A percentile compares a stretch with the other conserved stretches of the same genome.
phyloP scores from a whole-genome alignment of 805 yeast genomes.

The Metschnikowia shivogae region DNA sequence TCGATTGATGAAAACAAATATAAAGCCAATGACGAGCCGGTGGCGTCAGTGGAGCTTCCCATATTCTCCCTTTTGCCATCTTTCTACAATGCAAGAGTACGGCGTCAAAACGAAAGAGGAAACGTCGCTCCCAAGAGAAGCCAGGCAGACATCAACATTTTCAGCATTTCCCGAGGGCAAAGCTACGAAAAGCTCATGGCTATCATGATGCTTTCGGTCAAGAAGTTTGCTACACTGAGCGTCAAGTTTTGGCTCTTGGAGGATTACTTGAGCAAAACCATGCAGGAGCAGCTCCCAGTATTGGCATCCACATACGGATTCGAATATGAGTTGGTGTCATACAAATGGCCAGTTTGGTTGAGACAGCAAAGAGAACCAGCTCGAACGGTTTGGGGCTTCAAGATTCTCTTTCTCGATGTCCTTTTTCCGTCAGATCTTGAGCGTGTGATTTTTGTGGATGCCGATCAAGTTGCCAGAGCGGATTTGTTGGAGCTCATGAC shows the following conservation, averaged over 20 bases:
- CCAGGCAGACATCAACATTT: conserved; percentile 59
- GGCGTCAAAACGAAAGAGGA: conserved; percentile 24
- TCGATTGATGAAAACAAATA: conserved; percentile 43
- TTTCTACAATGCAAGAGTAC: conserved; percentile 43
- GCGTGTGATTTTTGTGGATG: conserved; percentile 80
- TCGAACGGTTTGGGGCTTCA: conserved; percentile 83
- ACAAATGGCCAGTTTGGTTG: conserved; percentile 92
- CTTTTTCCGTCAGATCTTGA: conserved; percentile 75
- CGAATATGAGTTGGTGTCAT: conserved; percentile 72
- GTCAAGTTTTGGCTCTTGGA: conserved; percentile 87
- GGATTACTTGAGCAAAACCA: conserved; percentile 69
- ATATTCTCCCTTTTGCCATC: conserved; percentile 45
- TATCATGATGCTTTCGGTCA: conserved; percentile 79
- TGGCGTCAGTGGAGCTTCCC: conserved; percentile 25
- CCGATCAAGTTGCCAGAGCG: conserved; percentile 76
- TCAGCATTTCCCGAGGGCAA: conserved; percentile 80
- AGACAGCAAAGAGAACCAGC: conserved; percentile 73
- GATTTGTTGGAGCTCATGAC: conserved; percentile 68
- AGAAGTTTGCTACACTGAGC: conserved; percentile 50
- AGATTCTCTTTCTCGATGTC: conserved; percentile 80
- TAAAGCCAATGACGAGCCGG: conserved; percentile 25
- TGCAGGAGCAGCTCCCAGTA: conserved; percentile 55
- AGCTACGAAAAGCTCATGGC: conserved; percentile 68
- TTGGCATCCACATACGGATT: conserved; percentile 58
- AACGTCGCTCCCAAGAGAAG: conserved; percentile 1